Base-by-base conservation (phyloP, 2,329 filamentous ascomycete species). In the Scedosporium minutisporum region DNA sequence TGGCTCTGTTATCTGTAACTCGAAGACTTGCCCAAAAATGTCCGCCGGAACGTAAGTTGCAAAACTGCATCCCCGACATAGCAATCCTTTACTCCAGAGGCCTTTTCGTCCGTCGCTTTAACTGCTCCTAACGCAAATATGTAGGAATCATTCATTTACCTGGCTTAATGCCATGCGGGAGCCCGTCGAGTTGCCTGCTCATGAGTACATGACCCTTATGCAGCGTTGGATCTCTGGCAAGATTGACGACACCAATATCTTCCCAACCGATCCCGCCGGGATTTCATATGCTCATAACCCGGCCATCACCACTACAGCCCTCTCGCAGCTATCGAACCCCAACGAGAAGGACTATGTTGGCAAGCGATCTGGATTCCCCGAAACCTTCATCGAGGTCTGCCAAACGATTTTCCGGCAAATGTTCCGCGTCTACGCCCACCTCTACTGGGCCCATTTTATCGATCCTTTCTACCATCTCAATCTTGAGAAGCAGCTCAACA, bases 151-250 rank as follows among this genome's bases (percentile, higher is more conserved):
- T 75, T 96, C 91, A 27, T 97, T 96, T 75, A 97, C 93, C 58
- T 97, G 93, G 93, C 84, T 97, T 62, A 96, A 97, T 76, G 87
- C 88, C 67, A 87, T 90, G 69, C 87, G 89, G 68, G 88, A 91
- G 71, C 92, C 93, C 10, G 92, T 96, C 66, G 93, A 96, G 75
- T 89, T 97, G 51, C 92, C 93, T 3, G 93, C 93, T 6, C 87
- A 87, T 65, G 92, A 96, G 74, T 97, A 97, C 77, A 95, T 97
- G 77, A 91, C 91, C 67, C 86, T 96, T 27, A 96, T 97, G 74
- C 93, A 97, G 77, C 91, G 93, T 71, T 97, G 93, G 93, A 96
- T 97, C 72, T 90, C 91, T 33, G 91, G 92, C 76, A 97, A 97
- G 78, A 91, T 96, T 66, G 91, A 95, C 69, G 93, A 97, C 73